Evolutionary conservation across 176 grass and related monocot genomes (phyloP), one percentile per base, ranked within the genome.

Genomic region (Chloris gayana): DNA sequence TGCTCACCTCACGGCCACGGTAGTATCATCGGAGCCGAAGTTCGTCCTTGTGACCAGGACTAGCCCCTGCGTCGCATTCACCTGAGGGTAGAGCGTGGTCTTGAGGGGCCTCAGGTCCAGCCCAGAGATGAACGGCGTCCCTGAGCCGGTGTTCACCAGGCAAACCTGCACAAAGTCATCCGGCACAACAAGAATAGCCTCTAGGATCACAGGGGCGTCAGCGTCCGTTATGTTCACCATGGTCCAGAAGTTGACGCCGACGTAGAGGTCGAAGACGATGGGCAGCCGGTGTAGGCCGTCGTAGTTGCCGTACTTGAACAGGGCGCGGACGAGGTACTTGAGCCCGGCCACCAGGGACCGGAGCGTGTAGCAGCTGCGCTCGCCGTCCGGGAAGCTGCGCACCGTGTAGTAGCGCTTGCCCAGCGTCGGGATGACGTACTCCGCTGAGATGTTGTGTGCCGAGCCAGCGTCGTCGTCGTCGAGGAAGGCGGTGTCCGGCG

Each of bases 221-320:
- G 78, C n/a, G 59, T 15, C 5, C 0, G 89, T 63, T 50, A 93
- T 27, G 84, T 85, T 93, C 2, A 91, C 54, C 0, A 31, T 89
- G 39, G 18, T 19, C 94, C 88, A 93, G 79, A 74, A 84, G 31
- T 93, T 89, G 34, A 90, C 39, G 7, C 39, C 39, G 39, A 41
- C 39, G 39, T 41, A 41, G 39, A 41, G 39, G 39, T 41, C 39
- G 32, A 93, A 93, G 0, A 72, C 19, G 6, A 41, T 41, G 0
- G 88, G 72, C 0, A 15, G 10, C 33, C 17, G 59, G 47, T 39
- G 49, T 44, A 90, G 68, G 9, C 73, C 73, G 21, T 93, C 91
- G 60, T 90, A 93, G 82, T 93, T 88, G 71, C 81, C 91, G 46
- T 93, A 90, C 62, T 85, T 63, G 79, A 93, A 93, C 56, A 0